Evolutionary conservation across 192 early-diverging fungal genomes (phyloP).

Genomic region (Podila verticillata): DNA sequence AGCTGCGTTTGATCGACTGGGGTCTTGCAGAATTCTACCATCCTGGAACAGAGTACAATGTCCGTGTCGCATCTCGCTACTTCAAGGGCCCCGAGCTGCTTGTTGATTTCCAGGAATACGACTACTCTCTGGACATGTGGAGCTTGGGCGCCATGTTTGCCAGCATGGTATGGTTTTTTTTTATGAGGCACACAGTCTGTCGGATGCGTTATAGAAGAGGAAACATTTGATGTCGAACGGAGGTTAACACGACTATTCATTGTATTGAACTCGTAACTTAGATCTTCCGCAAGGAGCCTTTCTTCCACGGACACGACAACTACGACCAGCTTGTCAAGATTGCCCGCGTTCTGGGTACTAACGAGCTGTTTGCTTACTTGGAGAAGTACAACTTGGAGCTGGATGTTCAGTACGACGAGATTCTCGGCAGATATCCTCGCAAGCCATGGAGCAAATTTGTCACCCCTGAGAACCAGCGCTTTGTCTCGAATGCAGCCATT

Average conservation of each 20-base stretch:
- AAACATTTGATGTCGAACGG: no score
- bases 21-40: constrained; percentile 99
- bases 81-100: constrained; percentile 99
- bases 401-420: constrained; percentile 90
- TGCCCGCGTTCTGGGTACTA: constrained; percentile 96
- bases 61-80: constrained; percentile 97
- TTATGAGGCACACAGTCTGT: not conserved
- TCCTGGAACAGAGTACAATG: constrained; percentile 96
- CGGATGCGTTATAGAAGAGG: no score
- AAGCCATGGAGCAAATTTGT: constrained; percentile 92
- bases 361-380: constrained; percentile 91
- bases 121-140: constrained; percentile 99
- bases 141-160: constrained; percentile 99
- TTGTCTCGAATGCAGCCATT: constrained; percentile 87
- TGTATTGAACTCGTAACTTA: constrained; percentile 20
- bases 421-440: constrained; percentile 92
- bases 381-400: constrained; percentile 96
- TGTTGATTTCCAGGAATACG: constrained; percentile 98
- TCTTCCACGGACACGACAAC: constrained; percentile 99
- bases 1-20: constrained; percentile 98
- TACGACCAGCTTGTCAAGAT: constrained; percentile 99
- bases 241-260: no score
- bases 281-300: constrained; percentile 99
- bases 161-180: constrained; percentile 80
- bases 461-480: constrained; percentile 86